Evolutionary conservation across 2,329 filamentous ascomycete genomes (phyloP), one percentile per base, ranked within the genome.

Genomic region (Chrysosporium keratinophilum): DNA sequence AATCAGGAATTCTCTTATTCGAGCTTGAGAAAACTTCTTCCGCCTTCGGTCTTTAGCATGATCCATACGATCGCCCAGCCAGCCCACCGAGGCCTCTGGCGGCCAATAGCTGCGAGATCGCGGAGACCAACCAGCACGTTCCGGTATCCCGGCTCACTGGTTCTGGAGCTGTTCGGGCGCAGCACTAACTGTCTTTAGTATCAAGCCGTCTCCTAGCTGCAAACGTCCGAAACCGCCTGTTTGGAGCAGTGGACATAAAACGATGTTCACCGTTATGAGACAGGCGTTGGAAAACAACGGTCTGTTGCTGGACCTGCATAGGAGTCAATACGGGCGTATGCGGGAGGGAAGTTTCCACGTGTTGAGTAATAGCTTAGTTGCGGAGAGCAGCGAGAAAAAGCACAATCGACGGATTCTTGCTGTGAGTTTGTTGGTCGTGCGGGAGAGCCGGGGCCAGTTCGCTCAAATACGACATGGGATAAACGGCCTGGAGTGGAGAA

Each of bases 101-200:
- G 28, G 31, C 43, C 51, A 48, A 39, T 34, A 42, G 20, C 39
- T 35, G 44, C 33, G 45, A 39, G 46, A 11, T 31, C 49, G 54
- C 50, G 51, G 50, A 50, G 45, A n/a, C 39, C 34, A 49, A 33
- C 39, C 23, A 12, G 33, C 19, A 40, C 33, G 37, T 52, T 56
- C 51, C 50, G 54, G 39, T 7, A 54, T 49, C 45, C 39, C 50
- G 23, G 42, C 50, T 51, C 33, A 31, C 51, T 56, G 50, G 46
- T 53, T 50, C 50, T 51, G 39, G 49, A 50, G 40, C 49, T 44
- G 15, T 31, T 37, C 35, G 35, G 49, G 49, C 49, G 49, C 14
- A 17, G 28, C 49, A 44, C 49, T 51, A 51, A 20, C 44, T 35
- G 48, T 50, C 48, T 50, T 28, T 42, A 40, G 48, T 20, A 17